Base-by-base conservation (phyloP, 495 filamentous ascomycete genomes). In the Clohesyomyces aquaticus region DNA sequence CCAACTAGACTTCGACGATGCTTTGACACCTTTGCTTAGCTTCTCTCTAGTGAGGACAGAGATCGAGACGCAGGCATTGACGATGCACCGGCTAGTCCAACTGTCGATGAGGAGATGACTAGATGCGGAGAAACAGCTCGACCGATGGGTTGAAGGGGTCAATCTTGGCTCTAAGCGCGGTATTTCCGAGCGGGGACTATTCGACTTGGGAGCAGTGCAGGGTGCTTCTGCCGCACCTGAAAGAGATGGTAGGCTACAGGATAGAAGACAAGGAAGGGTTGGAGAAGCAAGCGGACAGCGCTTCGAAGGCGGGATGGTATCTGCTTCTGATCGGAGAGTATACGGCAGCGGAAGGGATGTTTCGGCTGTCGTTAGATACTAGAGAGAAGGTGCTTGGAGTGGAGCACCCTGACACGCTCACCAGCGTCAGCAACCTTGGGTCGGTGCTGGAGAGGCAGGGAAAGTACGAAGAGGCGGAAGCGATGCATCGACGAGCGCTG, bases 401-500 rank as follows among this genome's bases (percentile, higher is more conserved):
- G 51, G 69, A 80, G 58, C 77, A 80, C 65, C 60, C 61, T 53
- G 70, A 69, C 51, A 81, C 76, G 25, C 75, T 79, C 11, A 35
- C 63, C n/a, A 79, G 73, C 46, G 56, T 79, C 32, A 67, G 76
- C 53, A 77, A 78, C 62, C 67, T 81, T 42, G 73, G 58, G 12
- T 19, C 3, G 25, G 58, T 73, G 22, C 54, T 60, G 38, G 1
- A 2, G 23, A 27, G 23, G 0, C 58, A 57, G 32, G 51, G 64
- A 3, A 67, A 67, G 51, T 53, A 60, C 21, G 43, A 49, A 43
- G 57, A 61, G 63, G 56, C 38, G 27, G 56, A 66, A 55, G 21
- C 29, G 56, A 48, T 38, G 32, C 45, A 67, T 45, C 35, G 25
- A 22, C 41, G 28, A 28, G 45, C 65, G 29, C 60, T 67, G 28